Evolutionary conservation across 768 basidiomycete species (phyloP), one percentile per base, ranked within the genome.

Genomic region (Coprinopsis marcescibilis): DNA sequence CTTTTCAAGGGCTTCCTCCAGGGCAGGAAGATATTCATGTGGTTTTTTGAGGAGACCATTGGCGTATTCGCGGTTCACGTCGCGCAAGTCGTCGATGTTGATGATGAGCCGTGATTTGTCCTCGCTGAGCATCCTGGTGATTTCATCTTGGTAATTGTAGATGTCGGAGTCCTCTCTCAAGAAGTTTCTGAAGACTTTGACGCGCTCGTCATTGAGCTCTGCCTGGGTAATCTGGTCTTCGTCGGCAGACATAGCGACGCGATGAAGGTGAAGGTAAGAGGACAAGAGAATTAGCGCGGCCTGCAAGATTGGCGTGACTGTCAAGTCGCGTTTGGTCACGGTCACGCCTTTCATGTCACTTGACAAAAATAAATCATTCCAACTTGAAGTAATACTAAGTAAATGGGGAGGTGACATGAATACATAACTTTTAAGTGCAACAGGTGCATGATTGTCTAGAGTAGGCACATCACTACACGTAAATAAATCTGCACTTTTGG

Each of bases 1-100:
- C 41, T 78, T 81, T 8, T 69, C 59, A 11, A 98, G 75, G 27
- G 92, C 96, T 26, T 81, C 78, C 46, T 99, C 93, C 51, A 96
- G 85, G 3, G 95, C 93, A 15, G 90, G 86, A 15, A 94, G 74
- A 61, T 78, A 95, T 20, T 89, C 85, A 7, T 81, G 77, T 1
- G 96, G 96, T 29, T 90, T 80, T 61, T 89, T 90, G 45, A 99
- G 75, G 20, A 98, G 73, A 0, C 93, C 91, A 56, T 92, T 85
- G 4, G 89, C 84, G 47, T 81, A 87, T 52, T 89, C 83, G 60
- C 93, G 81, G 63, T 89, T 81, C 64, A 90, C 89, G 66, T 91
- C 90, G 68, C 95, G 85, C 57, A 98, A 69, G 68, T 98, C 92
- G 65, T 98, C 94, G 56, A 98, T 77, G 65, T 96, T 98, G 63